Conservation (phyloP, 768 basidiomycete genomes). For the Lactifluus piperatus region DNA sequence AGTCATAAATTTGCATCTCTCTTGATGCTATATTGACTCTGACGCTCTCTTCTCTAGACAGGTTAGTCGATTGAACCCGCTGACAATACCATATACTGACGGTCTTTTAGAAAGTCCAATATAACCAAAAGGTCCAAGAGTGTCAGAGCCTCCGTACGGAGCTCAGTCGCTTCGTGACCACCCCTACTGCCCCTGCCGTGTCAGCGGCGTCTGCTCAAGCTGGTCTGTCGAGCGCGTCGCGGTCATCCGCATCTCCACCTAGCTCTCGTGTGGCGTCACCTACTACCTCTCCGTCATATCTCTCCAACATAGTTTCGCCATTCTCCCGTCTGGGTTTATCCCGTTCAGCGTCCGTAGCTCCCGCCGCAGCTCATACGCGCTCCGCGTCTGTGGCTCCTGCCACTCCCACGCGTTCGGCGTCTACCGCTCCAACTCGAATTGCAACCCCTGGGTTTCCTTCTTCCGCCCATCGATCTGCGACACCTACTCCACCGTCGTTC, state of each 20-base stretch:
- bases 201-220: constrained; percentile 16
- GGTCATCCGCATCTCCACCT: constrained; percentile 17
- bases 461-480: constrained; percentile 12
- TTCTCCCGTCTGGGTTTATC: constrained; percentile 11
- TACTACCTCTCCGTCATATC: constrained; percentile 12
- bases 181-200: constrained; percentile 1
- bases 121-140: constrained; percentile 22
- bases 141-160: constrained; percentile 20
- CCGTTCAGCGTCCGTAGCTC: constrained; percentile 14
- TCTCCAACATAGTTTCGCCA: constrained; percentile 3
- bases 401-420: constrained; percentile 9
- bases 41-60: constrained; percentile 1
- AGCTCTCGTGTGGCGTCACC: constrained; percentile 20
- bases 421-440: constrained; percentile 8
- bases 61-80: constrained; percentile 1
- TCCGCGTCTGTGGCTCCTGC: constrained; percentile 16
- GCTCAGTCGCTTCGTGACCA: constrained; percentile 19
- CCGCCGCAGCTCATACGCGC: constrained; percentile 3
- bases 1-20: constrained; percentile 26
- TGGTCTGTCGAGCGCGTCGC: constrained; percentile 19
- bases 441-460: constrained; percentile 15
- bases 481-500: constrained; percentile 7
- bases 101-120: constrained; percentile 15
- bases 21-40: background rate
- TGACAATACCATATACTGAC: background rate